phyloP scores from a whole-genome alignment of 768 basidiomycete genomes.

The Hydnomerulius pinastri region DNA sequence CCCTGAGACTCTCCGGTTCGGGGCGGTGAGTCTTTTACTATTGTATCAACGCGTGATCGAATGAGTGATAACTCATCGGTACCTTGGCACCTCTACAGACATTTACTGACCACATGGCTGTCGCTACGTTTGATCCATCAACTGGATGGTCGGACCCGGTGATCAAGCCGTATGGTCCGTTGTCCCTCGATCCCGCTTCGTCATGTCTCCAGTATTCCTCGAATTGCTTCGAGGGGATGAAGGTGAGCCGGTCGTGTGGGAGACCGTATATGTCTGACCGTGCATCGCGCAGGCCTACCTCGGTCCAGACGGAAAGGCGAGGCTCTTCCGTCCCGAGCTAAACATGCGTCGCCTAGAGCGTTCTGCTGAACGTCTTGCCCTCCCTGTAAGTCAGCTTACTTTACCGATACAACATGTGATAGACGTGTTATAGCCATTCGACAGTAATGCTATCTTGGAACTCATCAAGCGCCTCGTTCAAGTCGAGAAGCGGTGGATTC shows the following conservation, averaged over 20 bases:
- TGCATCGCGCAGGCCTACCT: conserved; percentile 55
- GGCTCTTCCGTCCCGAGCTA: conserved; percentile 79
- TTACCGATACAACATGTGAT: conserved; percentile 19
- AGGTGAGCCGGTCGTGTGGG: conserved; percentile 44
- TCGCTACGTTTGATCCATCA: conserved; percentile 59
- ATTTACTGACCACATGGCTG: conserved; percentile 81
- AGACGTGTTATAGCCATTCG: conserved; percentile 37
- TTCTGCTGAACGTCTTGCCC: conserved; percentile 69
- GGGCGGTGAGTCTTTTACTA: conserved; percentile 43
- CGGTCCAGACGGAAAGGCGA: conserved; percentile 68
- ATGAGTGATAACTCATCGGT: not conserved
- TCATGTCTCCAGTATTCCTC: conserved; percentile 64
- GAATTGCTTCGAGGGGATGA: conserved; percentile 67
- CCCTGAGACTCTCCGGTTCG: conserved; percentile 53
- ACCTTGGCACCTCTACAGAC: conserved; percentile 34
- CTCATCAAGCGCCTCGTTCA: conserved; percentile 67
- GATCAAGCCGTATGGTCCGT: conserved; percentile 68
- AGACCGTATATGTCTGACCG: not conserved
- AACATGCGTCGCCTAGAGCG: conserved; percentile 83
- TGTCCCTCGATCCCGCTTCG: conserved; percentile 56
- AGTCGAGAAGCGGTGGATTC: conserved; percentile 86
- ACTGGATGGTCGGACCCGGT: conserved; percentile 72
- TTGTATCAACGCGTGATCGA: conserved; percentile 2
- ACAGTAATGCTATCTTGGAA: conserved; percentile 46
- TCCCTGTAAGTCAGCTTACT: conserved; percentile 52